Evolutionary conservation across 1,139 yeast genomes (phyloP).

Genomic region (Geotrichum fermentans): DNA sequence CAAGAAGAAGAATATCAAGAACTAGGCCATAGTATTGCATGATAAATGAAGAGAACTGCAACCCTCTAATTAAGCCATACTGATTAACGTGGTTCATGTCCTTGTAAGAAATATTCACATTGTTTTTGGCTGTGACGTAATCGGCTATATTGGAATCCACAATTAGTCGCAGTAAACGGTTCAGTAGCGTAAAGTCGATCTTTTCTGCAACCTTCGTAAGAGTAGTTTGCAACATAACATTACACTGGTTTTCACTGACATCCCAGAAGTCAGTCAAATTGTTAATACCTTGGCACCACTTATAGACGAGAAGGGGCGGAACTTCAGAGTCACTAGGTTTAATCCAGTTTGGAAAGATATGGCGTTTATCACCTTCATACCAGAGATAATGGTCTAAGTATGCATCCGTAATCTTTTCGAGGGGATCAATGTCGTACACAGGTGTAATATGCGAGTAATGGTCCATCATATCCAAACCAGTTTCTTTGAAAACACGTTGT

Average conservation of each 20-base stretch:
- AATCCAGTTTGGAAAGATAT: conserved; percentile 90
- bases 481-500: conserved; percentile 89
- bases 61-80: conserved; percentile 80
- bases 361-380: conserved; percentile 89
- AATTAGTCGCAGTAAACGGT: conserved; percentile 70
- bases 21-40: conserved; percentile 86
- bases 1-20: conserved; percentile 74
- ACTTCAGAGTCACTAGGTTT: conserved; percentile 94
- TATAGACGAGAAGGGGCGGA: conserved; percentile 85
- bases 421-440: conserved; percentile 80
- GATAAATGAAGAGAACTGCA: conserved; percentile 86
- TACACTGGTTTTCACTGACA: conserved; percentile 63
- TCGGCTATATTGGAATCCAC: conserved; percentile 93
- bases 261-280: conserved; percentile 78
- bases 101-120: conserved; percentile 73
- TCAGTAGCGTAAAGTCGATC: conserved; percentile 80
- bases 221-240: conserved; percentile 77
- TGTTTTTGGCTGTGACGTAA: conserved; percentile 88
- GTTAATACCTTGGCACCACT: conserved; percentile 94
- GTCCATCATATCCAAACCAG: conserved; percentile 86
- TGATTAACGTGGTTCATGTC: conserved; percentile 94
- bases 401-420: conserved; percentile 94
- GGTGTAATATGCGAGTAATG: conserved; percentile 81
- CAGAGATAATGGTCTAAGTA: conserved; percentile 91
- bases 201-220: conserved; percentile 72